These are phyloP conservation scores for Chamaecyparis obtusa DNA, from an alignment of 75 land plant species.

Conservation along the genomic window DNA sequence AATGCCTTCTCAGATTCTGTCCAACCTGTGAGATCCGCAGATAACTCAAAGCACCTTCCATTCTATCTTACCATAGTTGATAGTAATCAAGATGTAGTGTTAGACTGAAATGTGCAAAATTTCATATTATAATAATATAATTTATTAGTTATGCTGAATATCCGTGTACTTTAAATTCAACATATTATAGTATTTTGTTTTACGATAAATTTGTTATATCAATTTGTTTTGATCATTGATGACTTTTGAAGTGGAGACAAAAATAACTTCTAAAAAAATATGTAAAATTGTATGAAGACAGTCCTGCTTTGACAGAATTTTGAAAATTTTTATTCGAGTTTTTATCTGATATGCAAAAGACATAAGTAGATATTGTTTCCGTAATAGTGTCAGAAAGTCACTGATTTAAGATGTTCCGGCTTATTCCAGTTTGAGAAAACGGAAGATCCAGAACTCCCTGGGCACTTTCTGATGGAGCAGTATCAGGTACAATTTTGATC, in stretches of 20 bases:
- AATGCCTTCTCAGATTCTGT: too few species aligned
- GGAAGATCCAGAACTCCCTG: conserved; percentile 87
- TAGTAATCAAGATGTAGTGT: too few species aligned
- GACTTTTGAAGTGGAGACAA: not conserved
- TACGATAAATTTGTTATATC: not conserved
- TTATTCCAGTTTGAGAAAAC: conserved; percentile 66
- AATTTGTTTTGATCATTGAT: not conserved
- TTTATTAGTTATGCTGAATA: not conserved
- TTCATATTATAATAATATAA: not conserved
- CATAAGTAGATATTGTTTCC: not conserved
- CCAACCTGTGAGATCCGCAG: too few species aligned
- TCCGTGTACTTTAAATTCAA: not conserved
- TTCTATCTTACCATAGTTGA: too few species aligned
- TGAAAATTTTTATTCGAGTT: not conserved
- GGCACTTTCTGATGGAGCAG: conserved; percentile 89
- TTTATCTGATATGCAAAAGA: not conserved
- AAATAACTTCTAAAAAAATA: not conserved
- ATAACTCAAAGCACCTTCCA: too few species aligned
- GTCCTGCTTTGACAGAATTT: not conserved
- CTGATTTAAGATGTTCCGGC: not conserved
- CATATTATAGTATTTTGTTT: not conserved
- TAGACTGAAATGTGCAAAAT: too few species aligned
- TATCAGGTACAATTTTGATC: conserved; percentile 67
- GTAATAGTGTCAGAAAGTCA: not conserved
- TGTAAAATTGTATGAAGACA: not conserved